A percentile compares a stretch with the other conserved stretches of the same genome.
phyloP scores from a whole-genome alignment of 1,139 yeast species.

The Casaregolazyma lundiana region DNA sequence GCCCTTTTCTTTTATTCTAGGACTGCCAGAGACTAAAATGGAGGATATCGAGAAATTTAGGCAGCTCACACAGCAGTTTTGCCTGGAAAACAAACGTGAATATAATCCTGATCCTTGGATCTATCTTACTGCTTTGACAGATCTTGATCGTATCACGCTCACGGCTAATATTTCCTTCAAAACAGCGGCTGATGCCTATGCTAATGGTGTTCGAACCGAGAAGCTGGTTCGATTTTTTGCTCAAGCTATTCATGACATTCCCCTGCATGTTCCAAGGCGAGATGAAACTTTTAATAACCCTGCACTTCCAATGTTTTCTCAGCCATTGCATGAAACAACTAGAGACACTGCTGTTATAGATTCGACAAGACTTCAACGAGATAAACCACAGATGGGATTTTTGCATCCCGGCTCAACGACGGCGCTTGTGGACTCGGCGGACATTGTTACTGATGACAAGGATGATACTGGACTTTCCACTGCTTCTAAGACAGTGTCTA shows the following conservation, averaged over 20 bases:
- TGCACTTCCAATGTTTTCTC: slow-evolving; percentile 29
- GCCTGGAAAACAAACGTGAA: slow-evolving; percentile 35
- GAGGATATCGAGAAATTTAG: slow-evolving; percentile 35
- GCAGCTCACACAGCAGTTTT: slow-evolving; percentile 29
- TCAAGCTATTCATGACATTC: slow-evolving; percentile 32
- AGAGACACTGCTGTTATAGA: background rate
- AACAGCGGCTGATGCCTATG: slow-evolving; percentile 28
- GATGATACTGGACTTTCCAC: background rate
- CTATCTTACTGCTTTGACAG: slow-evolving; percentile 33
- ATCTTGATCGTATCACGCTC: slow-evolving; percentile 34
- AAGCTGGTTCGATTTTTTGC: slow-evolving; percentile 30
- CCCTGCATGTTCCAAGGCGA: slow-evolving; percentile 35
- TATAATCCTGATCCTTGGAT: slow-evolving; percentile 33
- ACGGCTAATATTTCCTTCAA: slow-evolving; percentile 28
- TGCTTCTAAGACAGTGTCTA: background rate
- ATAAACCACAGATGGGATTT: slow-evolving; percentile 2
- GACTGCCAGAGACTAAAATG: slow-evolving; percentile 36
- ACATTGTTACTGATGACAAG: background rate
- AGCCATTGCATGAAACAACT: slow-evolving; percentile 5
- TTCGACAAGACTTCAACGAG: background rate
- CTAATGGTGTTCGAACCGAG: slow-evolving; percentile 32
- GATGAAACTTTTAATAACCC: slow-evolving; percentile 34
- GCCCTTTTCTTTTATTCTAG: slow-evolving; percentile 27
- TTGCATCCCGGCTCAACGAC: background rate
- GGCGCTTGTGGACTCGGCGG: background rate